Evolutionary conservation across 352 stramenopile genomes (phyloP), one percentile per base, ranked within the genome.

Genomic region (Globisporangium splendens): DNA sequence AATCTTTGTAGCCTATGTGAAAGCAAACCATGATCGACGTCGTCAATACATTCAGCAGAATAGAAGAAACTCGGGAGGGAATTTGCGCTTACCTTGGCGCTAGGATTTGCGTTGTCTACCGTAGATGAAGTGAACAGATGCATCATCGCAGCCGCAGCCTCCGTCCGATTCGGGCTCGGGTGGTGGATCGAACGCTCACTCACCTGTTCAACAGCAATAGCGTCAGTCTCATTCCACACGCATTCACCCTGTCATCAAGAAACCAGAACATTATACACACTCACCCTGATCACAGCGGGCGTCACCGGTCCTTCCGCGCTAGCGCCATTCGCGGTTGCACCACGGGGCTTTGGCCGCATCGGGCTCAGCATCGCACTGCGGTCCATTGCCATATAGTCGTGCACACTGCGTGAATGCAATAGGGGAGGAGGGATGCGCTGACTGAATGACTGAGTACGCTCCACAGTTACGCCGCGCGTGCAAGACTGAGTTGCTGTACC

Each of bases 111-210:
- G 17, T 44, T n/a, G 12, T 44, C 39, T n/a, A 8, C 62, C 8
- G 59, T 48, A 0, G 75, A 80, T 0, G 75, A 82, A 14, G 77
- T 68, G 43, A 93, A 74, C 15, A 93, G 50, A 58, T 89, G 73
- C 80, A 93, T 86, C 83, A 93, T 93, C 20, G 83, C 83, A 1
- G 80, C 75, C 2, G 83, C 83, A 15, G 83, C 83, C 59, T 93
- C 83, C 0, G 80, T 91, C 48, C 83, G 76, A 54, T 91, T 93
- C 20, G 83, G 83, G 63, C 80, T 91, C 21, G 83, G 83, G 56
- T 91, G 74, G 47, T 81, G 76, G 7, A 88, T 71, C n/a, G 70
- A 65, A 15, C 63, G 73, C 18, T 75, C 64, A 1, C 17, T 41
- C 21, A 57, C 14, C 64, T 69, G 20, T 11, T 3, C n/a, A 28